Conservation (phyloP, 345 rosid genomes). For the Hirschfeldia incana region DNA sequence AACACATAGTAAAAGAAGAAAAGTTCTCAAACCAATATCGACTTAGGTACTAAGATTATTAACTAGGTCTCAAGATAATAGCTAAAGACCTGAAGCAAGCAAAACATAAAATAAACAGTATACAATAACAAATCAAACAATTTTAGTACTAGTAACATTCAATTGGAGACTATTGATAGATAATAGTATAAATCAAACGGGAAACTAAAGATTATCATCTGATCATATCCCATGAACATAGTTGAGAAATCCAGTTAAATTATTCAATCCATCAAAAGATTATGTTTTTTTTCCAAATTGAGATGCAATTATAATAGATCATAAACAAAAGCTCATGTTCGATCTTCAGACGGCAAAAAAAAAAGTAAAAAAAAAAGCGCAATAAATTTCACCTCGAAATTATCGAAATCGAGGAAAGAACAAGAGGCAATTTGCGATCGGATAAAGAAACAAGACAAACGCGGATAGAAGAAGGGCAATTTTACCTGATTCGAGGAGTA, state of each 20-base stretch:
- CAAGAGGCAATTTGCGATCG: not conserved
- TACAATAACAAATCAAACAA: conserved; percentile 2
- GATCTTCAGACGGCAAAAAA: not conserved
- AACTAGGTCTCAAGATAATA: not conserved
- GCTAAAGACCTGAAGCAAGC: not conserved
- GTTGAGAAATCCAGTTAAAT: conserved; percentile 11
- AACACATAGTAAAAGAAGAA: not conserved
- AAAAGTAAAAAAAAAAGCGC: not conserved
- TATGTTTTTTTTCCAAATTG: not conserved
- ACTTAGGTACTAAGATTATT: not conserved
- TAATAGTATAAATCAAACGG: not conserved
- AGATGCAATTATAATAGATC: not conserved
- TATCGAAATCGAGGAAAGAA: not conserved
- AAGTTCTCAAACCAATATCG: not conserved
- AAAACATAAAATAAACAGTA: not conserved
- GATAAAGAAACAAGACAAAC: not conserved
- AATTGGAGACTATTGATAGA: not conserved
- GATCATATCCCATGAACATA: not conserved
- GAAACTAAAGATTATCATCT: not conserved
- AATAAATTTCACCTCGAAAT: conserved; percentile 2
- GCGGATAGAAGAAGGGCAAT: not conserved
- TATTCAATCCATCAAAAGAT: conserved; percentile 12
- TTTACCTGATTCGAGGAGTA: conserved; percentile 30
- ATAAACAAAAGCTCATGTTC: not conserved
- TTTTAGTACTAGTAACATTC: not conserved